Evolutionary conservation across 495 filamentous ascomycete species (phyloP).

Genomic region (Filosporella fistucella): DNA sequence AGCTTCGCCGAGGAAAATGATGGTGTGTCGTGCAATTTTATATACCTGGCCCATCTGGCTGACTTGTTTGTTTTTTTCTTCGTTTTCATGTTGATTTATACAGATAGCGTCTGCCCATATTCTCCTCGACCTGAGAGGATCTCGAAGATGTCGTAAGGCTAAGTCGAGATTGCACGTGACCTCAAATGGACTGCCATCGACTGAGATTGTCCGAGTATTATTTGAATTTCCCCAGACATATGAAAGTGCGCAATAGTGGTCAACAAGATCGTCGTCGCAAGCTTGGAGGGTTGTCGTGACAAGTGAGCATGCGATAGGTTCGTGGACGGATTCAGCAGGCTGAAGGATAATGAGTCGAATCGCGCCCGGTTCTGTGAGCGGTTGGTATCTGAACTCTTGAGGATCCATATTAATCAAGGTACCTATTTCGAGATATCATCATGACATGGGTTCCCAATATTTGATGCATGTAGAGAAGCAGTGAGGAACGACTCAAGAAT

Average conservation of each 20-base stretch:
- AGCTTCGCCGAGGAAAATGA: background rate
- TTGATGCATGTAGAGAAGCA: no score
- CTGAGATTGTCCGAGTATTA: background rate
- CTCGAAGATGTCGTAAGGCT: background rate
- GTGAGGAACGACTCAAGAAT: no score
- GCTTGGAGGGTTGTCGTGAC: constrained; percentile 11
- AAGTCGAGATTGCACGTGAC: constrained; percentile 4
- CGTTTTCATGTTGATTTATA: constrained; percentile 8
- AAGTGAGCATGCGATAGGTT: constrained; percentile 14
- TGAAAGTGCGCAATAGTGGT: constrained; percentile 23
- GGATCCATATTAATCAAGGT: no score
- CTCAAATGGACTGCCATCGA: background rate
- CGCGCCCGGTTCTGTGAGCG: background rate
- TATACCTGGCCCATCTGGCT: constrained; percentile 16
- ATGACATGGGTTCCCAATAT: no score
- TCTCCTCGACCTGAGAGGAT: background rate
- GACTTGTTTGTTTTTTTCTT: constrained; percentile 24
- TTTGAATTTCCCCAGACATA: constrained; percentile 23
- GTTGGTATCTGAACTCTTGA: no score
- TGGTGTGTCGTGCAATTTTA: background rate
- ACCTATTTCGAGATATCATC: no score
- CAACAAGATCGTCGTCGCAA: constrained; percentile 14
- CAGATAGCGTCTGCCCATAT: constrained; percentile 23
- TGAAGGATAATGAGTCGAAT: constrained; percentile 17
- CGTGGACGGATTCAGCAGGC: constrained; percentile 1